Conservation (phyloP, 1,284 basidiomycete genomes). For the Ganoderma lingzhi region DNA sequence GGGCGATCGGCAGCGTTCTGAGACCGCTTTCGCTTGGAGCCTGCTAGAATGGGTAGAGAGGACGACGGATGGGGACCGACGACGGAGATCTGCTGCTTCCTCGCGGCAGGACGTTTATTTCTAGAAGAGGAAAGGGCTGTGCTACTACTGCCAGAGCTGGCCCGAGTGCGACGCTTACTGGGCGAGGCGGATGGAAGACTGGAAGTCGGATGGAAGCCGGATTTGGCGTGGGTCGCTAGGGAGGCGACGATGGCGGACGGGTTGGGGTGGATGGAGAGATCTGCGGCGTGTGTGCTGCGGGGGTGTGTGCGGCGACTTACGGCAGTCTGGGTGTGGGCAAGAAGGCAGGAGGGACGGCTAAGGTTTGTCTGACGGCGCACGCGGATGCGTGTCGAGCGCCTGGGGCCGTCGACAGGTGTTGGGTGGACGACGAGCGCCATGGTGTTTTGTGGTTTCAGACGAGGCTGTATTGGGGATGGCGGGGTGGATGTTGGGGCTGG, state of each 20-base stretch:
- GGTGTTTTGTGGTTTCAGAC: conserved; percentile 2
- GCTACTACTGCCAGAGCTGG: conserved; percentile 13
- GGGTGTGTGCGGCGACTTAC: conserved; percentile 15
- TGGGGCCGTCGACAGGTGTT: conserved; percentile 22
- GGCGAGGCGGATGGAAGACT: conserved; percentile 4
- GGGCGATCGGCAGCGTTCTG: conserved; percentile 4
- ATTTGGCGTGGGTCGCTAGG: conserved; percentile 3
- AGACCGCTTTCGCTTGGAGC: conserved; percentile 27
- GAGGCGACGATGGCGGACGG: conserved; percentile 2
- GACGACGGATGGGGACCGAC: not conserved
- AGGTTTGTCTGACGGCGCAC: conserved; percentile 22
- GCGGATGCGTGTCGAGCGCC: conserved; percentile 31
- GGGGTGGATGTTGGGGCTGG: not conserved
- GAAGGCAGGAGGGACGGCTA: conserved; percentile 11
- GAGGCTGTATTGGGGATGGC: conserved; percentile 4
- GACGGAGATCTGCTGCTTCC: conserved; percentile 10
- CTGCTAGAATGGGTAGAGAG: conserved; percentile 18
- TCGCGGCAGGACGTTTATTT: conserved; percentile 5
- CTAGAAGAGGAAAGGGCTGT: conserved; percentile 15
- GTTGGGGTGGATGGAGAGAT: not conserved
- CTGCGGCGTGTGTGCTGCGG: conserved; percentile 10
- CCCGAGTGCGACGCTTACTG: conserved; percentile 19
- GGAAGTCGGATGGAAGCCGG: conserved; percentile 9
- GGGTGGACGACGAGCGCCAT: conserved; percentile 30
- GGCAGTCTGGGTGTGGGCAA: conserved; percentile 19